Evolutionary conservation across 2,329 filamentous ascomycete species (phyloP), one percentile per base, ranked within the genome.

Genomic region (Microcyclosporella mali): DNA sequence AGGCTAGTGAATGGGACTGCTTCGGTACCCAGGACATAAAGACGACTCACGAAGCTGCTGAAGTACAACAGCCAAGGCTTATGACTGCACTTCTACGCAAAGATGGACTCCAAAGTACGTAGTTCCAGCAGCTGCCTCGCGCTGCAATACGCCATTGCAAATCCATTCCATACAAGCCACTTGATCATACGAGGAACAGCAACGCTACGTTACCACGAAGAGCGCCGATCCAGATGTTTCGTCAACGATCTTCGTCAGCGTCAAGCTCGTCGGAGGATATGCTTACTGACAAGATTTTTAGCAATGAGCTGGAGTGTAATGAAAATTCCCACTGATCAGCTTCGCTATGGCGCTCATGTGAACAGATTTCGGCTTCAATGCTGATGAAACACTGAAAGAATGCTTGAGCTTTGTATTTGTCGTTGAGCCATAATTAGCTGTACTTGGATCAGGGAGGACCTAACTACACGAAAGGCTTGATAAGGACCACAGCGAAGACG

Each of bases 331-430:
- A 33, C 38, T 40, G 6, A 31, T 40, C n/a, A 40, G 38, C 30
- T 40, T 40, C 25, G 38, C 38, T 6, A 40, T 40, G 38, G 38
- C 38, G 16, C 38, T 29, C 2, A 15, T 40, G 30, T 40, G 33
- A 11, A 33, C 33, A 15, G 29, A 33, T 16, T n/a, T 27, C 21
- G 21, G 21, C 4, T 40, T 40, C 15, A 29, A 33, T 34, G 2
- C 38, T 2, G 38, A 40, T 16, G 30, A 10, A 4, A 29, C 30
- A 16, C 33, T 40, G 18, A 9, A 25, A 17, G 21, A 4, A 6
- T 25, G 21, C 9, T 25, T 25, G 21, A 9, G 21, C 9, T 9
- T 4, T 25, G 6, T 25, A 25, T 25, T 4, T 25, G 21, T 4
- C 21, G 21, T 4, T 6, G 9, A 25, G 21, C 9, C 21, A 25